Base-by-base conservation (phyloP, 495 filamentous ascomycete species). In the Aspergillus bridgeri region DNA sequence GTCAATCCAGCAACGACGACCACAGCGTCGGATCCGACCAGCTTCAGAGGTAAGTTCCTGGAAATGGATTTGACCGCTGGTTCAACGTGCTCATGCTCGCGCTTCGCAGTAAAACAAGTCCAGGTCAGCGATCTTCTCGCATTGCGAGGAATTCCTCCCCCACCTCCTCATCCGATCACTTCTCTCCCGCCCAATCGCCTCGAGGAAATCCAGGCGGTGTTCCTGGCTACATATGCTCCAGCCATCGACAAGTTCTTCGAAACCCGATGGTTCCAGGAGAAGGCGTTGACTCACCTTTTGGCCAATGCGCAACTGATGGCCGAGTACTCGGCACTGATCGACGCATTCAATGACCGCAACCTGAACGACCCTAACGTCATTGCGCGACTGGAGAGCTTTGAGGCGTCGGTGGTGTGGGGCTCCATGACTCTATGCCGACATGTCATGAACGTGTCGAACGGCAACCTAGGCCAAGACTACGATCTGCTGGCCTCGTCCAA, bases 161-260 rank as follows among this genome's bases (percentile, higher is more conserved):
- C 83, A 0, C 72, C 82, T 27, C 74, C 83, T 44, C 81, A 84
- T 62, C 77, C 83, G 48, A 78, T 82, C 46, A 70, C 69, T n/a
- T 72, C 81, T 15, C 76, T 86, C 38, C 69, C 80, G 24, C 76
- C 78, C 1, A 74, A 75, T 23, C 72, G 75, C 15, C 66, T 87
- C 29, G 83, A 88, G 58, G 87, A 96, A 69, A 85, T 92, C 54
- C 82, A 83, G 56, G 83, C 83, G 56, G 78, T 94, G 11, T 96
- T 89, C 71, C 76, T 82, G 56, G 85, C 86, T 47, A 84, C 89
- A 51, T 96, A 94, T 67, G 84, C 84, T 18, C 82, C 83, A 1
- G 90, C 88, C 22, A 84, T 96, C 38, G 84, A 90, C 63, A 83
- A 82, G 54, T 86, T 96, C 58, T 82, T 96, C 54, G 92, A 96